These are phyloP conservation scores for Dothideomycetes sp. DNA, from an alignment of 2,329 filamentous ascomycete species.

Conservation along the genomic window DNA sequence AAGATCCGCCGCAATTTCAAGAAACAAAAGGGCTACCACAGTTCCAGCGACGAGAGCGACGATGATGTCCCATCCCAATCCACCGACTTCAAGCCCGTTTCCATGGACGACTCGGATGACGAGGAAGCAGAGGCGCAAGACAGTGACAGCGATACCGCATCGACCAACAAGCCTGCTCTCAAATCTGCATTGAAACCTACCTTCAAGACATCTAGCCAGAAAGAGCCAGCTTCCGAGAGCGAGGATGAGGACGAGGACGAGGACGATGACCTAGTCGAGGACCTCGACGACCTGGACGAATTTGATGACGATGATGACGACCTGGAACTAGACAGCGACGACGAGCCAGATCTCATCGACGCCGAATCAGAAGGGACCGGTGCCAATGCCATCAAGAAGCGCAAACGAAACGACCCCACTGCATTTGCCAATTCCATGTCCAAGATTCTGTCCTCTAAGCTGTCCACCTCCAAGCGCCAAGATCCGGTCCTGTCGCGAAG, in stretches of 20 bases:
- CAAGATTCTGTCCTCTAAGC: constrained; percentile 84
- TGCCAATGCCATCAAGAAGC: constrained; percentile 34
- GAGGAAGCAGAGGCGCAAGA: constrained; percentile 19
- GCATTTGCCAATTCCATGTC: constrained; percentile 89
- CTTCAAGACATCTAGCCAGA: constrained; percentile 1
- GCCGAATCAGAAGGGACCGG: constrained; percentile 19
- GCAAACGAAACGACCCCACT: constrained; percentile 83
- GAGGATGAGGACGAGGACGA: constrained; percentile 15
- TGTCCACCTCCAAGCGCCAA: constrained; percentile 66
- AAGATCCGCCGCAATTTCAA: constrained; percentile 47
- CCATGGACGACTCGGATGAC: constrained; percentile 36
- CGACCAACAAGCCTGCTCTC: constrained; percentile 14
- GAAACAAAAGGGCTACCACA: constrained; percentile 54
- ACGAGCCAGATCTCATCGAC: constrained; percentile 27
- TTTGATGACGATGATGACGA: constrained; percentile 26
- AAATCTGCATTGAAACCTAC: constrained; percentile 7
- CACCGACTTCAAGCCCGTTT: constrained; percentile 38
- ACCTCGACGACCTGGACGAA: constrained; percentile 18
- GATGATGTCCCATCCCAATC: constrained; percentile 18
- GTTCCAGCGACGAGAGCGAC: constrained; percentile 48
- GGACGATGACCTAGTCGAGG: constrained; percentile 17
- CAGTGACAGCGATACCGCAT: background rate
- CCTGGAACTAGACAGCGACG: constrained; percentile 26
- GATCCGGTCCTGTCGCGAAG: constrained; percentile 90
- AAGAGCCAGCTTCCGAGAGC: constrained; percentile 8